Base-by-base conservation (phyloP, 2,329 filamentous ascomycete species). In the Capronia coronata region DNA sequence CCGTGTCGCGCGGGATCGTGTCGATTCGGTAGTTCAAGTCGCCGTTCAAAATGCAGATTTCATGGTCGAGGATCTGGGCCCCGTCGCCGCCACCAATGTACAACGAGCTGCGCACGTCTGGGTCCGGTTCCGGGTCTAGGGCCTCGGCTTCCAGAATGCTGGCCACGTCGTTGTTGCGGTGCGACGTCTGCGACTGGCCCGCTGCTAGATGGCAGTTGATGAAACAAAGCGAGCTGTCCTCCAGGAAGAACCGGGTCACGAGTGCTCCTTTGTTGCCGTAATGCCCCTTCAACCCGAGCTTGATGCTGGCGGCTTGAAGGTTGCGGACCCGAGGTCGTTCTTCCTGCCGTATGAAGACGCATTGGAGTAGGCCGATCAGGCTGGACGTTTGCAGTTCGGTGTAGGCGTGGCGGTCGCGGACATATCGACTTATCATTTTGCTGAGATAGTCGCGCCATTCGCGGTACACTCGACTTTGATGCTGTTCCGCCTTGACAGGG, bases 11-110 rank as follows among this genome's bases (percentile, higher is more conserved):
- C 14, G 88, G 88, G 80, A 97, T 96, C 19, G 90, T 89, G 66
- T 98, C 93, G 62, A 98, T 97, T 54, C 93, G 89, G 67, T 98
- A 98, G 69, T 98, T 98, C 43, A 98, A 76, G 65, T 98, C 93
- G 22, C 93, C 93, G 62, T 97, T 97, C 35, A 97, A 71, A 41
- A 98, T 82, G 66, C 91, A 96, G n/a, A 98, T 84, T 68, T 98
- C 93, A 64, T 98, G 93, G 63, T 98, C 93, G 50, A 97, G 75
- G 51, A 98, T 87, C 84, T 96, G 89, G 34, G 82, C 84, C 5
- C 93, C 93, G 64, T 98, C 93, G 38, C 93, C 93, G n/a, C 93
- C 93, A 21, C 88, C 87, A 5, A 89, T 79, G 63, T 84, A 98
- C 56, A 81, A 85, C 65, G 95, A 87, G 30, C 86, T 76, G 5